Base-by-base conservation (phyloP, 2,329 filamentous ascomycete genomes). In the Scedosporium minutisporum region DNA sequence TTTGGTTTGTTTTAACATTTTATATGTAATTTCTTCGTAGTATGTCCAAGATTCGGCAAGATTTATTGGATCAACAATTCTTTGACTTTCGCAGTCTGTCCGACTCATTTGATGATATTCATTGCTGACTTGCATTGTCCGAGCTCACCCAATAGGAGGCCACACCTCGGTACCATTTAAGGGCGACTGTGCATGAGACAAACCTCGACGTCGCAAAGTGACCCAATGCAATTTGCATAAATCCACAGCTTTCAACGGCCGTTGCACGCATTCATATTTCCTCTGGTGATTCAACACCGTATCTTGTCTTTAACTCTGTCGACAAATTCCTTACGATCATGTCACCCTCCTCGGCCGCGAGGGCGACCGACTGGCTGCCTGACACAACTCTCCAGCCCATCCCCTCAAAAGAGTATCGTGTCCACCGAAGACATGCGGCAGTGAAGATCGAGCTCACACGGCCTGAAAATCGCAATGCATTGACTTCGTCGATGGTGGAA, bases 381-480 rank as follows among this genome's bases (percentile, higher is more conserved):
- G 38, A 58, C 57, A 38, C 57, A 14, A 10, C 16, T 23, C 60
- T 38, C 23, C 42, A 57, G 14, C 29, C 48, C 16, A 23, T 3
- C 7, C 51, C 48, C 4, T 44, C 60, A 4, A 23, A 57, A 9
- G 51, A 62, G 27, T 62, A 41, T 18, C n/a, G 21, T 9, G 25
- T 62, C 6, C 16, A 41, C 41, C 27, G 60, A 16, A 27, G 33
- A 12, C 14, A 33, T n/a, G 21, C 46, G 6, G 48, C 51, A 16
- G 23, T 62, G 27, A 62, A 62, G 29, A 58, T 62, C 53, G 67
- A 67, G 12, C 65, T 77, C 12, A 71, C 72, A 33, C 66, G 73
- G 7, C 69, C 73, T 0, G 66, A 68, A 51, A 75, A 72, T 44
- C 73, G 75, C 41, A 77, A 77, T 60, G 68, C 72, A 0, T 65